Evolutionary conservation across 768 basidiomycete species (phyloP), one percentile per base, ranked within the genome.

Genomic region (Amanita thiersii): DNA sequence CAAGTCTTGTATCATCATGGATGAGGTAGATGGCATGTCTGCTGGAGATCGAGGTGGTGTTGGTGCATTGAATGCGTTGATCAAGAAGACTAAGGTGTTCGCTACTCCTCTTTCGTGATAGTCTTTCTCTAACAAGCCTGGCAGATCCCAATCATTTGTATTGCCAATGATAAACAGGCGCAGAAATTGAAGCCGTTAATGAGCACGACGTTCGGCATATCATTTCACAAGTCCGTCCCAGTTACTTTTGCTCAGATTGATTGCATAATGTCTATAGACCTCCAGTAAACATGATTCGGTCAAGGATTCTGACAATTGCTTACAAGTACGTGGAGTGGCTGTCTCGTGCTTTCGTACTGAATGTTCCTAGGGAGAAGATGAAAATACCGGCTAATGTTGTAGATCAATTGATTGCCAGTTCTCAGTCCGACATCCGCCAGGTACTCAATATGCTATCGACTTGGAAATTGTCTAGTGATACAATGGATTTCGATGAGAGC

Each of bases 11-110:
- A 66, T 99, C 33, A 98, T 99, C 56, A 97, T 99, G 94, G 96
- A 99, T 54, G 96, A 99, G 58, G 94, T 98, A 2, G 96, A 99
- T 50, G 96, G 96, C 1, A 99, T 98, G 93, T 94, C 91, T 4
- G 87, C 88, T 2, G 96, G 96, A 12, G 96, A 99, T 60, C 74
- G 96, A 33, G 96, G 96, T 11, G 96, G 96, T 42, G 88, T 98
- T 1, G 94, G 90, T 17, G 96, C 96, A 4, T 57, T 99, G 50
- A 90, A 90, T 44, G 80, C 81, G 0, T 55, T 99, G 47, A 94
- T 99, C 52, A 91, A 84, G 65, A 97, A 94, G 69, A 84, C 86
- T 15, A 89, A 84, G 69, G 91, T 87, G 15, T 44, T 44, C 9
- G 10, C 21, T 9, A n/a, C 3, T 18, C 10, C 1, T 37, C 12